phyloP scores from a whole-genome alignment of 2,329 filamentous ascomycete species.

The Nakataea oryzae region DNA sequence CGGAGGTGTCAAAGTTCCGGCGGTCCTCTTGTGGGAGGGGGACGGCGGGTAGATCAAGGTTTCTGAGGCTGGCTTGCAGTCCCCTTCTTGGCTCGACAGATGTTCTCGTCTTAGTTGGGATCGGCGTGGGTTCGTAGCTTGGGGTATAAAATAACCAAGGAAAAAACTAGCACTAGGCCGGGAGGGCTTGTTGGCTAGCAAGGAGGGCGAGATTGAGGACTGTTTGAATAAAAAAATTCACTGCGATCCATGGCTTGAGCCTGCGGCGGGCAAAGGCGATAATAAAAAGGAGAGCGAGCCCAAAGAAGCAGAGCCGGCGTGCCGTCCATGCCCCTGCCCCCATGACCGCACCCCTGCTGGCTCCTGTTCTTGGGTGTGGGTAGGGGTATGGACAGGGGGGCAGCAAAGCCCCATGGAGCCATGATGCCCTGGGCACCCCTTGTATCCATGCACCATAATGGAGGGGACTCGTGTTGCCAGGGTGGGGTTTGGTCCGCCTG shows the following conservation, averaged over 20 bases:
- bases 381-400: not conserved
- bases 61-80: not conserved
- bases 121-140: not conserved
- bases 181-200: not conserved
- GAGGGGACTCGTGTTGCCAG: not conserved
- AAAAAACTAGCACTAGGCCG: not conserved
- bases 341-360: not conserved
- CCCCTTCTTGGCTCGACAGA: not conserved
- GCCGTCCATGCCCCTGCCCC: not conserved
- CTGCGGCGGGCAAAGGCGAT: not conserved
- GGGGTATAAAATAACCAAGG: not conserved
- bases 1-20: not conserved
- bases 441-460: not conserved
- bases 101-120: not conserved
- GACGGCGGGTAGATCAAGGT: not conserved
- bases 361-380: not conserved
- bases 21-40: not conserved
- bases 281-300: not conserved
- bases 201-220: not conserved
- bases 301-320: not conserved
- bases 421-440: not conserved
- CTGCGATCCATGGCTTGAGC: not conserved
- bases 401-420: not conserved
- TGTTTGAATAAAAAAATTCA: not conserved
- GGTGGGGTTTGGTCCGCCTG: not conserved